Conservation (phyloP, 2,329 filamentous ascomycete genomes). For the Cladosporium sp. region DNA sequence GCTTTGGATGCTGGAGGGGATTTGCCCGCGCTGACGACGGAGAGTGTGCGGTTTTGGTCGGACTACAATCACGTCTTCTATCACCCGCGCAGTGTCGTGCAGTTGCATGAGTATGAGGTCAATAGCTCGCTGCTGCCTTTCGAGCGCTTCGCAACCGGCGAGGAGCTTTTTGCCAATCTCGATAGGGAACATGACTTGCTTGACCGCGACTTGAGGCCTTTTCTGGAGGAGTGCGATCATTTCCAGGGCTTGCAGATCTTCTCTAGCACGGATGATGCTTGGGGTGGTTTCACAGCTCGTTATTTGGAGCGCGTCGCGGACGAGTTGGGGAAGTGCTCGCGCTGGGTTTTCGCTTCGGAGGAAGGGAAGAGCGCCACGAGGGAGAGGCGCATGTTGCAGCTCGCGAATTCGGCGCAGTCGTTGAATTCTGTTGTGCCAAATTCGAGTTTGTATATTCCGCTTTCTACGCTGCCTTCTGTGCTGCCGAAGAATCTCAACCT, state of each 20-base stretch:
- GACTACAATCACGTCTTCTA: constrained; percentile 93
- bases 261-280: constrained; percentile 50
- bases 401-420: constrained; percentile 71
- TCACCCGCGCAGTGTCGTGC: constrained; percentile 81
- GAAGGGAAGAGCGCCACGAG: constrained; percentile 44
- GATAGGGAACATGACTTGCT: constrained; percentile 72
- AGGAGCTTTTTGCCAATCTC: constrained; percentile 61
- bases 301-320: constrained; percentile 68
- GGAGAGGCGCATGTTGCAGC: constrained; percentile 60
- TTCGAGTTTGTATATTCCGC: constrained; percentile 73
- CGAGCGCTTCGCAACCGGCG: constrained; percentile 68
- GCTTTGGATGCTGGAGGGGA: constrained; percentile 68
- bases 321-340: constrained; percentile 81
- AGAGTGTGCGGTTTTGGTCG: constrained; percentile 89
- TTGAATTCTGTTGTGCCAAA: constrained; percentile 65
- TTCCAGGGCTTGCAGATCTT: constrained; percentile 77
- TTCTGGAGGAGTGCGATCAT: constrained; percentile 89
- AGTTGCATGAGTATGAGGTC: constrained; percentile 82
- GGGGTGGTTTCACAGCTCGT: constrained; percentile 43
- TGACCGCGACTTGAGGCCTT: constrained; percentile 84
- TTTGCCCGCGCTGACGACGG: constrained; percentile 60
- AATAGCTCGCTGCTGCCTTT: constrained; percentile 78
- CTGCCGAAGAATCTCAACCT: constrained; percentile 58
- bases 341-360: constrained; percentile 86
- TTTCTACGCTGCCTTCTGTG: constrained; percentile 57